A percentile compares a stretch with the other conserved stretches of the same genome.
These are phyloP conservation scores for Pseudocercospora fuligena DNA, from an alignment of 2,329 filamentous ascomycete species.

Conservation along the genomic window DNA sequence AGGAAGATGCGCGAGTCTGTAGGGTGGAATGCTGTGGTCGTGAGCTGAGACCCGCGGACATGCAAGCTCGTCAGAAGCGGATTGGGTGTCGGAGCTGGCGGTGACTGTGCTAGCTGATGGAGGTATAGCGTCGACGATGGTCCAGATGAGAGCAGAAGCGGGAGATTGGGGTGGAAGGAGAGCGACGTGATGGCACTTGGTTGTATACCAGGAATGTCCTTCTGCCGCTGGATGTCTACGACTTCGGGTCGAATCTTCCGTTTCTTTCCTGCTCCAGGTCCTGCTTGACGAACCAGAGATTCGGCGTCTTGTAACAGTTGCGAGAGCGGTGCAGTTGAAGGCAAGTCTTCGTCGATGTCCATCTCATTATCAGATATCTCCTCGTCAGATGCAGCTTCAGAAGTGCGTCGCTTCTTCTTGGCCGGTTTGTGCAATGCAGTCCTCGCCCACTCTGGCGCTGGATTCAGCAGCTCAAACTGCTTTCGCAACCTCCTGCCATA, in stretches of 20 bases:
- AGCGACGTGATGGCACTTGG: constrained; percentile 79
- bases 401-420: constrained; percentile 54
- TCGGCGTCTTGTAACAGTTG: constrained; percentile 76
- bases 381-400: constrained; percentile 41
- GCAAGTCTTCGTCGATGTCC: constrained; percentile 60
- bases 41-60: constrained; percentile 80
- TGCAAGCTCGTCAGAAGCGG: constrained; percentile 90
- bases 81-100: constrained; percentile 75
- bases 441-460: constrained; percentile 65
- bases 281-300: constrained; percentile 62
- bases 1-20: constrained; percentile 80
- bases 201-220: constrained; percentile 81
- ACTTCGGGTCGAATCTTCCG: constrained; percentile 83
- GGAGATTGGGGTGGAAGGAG: constrained; percentile 85
- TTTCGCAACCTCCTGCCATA: constrained; percentile 80
- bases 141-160: constrained; percentile 87
- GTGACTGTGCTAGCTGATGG: constrained; percentile 79
- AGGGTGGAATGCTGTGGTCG: constrained; percentile 77
- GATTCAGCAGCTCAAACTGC: constrained; percentile 67
- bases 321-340: constrained; percentile 78
- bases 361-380: constrained; percentile 54
- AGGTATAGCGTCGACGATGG: constrained; percentile 83
- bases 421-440: constrained; percentile 48
- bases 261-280: constrained; percentile 58
- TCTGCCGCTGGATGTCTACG: constrained; percentile 85